Conservation (phyloP, 345 rosid species). For the Turnera subulata region DNA sequence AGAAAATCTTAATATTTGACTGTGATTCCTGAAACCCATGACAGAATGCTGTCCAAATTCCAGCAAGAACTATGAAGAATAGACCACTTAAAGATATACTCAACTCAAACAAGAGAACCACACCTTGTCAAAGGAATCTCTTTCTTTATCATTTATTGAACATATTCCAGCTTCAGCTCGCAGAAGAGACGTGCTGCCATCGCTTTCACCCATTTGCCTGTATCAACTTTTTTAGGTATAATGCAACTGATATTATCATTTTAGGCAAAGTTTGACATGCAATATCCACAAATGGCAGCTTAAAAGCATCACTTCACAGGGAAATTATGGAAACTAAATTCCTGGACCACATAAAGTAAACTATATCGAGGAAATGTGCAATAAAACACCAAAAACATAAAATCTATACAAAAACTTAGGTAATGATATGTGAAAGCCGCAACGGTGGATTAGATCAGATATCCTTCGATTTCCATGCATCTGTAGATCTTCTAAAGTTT, state of each 20-base stretch:
- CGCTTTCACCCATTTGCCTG: slow-evolving; percentile 47
- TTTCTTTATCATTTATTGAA: slow-evolving; percentile 34
- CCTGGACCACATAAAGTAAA: neutral
- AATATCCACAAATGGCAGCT: too few relatives aligned
- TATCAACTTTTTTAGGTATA: slow-evolving; percentile 22
- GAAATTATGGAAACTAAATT: neutral
- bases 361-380: too few relatives aligned
- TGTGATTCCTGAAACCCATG: neutral
- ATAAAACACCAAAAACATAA: too few relatives aligned
- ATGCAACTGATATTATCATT: slow-evolving; percentile 16
- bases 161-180: slow-evolving; percentile 29
- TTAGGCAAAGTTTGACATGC: neutral
- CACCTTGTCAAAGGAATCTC: slow-evolving; percentile 85
- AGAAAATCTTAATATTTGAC: too few relatives aligned
- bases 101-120: neutral
- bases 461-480: neutral
- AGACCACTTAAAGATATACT: too few relatives aligned
- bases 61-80: neutral
- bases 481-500: neutral
- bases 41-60: neutral
- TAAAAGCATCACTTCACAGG: neutral
- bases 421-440: neutral
- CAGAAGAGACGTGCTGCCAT: slow-evolving; percentile 24
- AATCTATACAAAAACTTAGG: too few relatives aligned
- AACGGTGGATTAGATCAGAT: neutral